Base-by-base conservation (phyloP, 2,329 filamentous ascomycete genomes). In the Pseudopithomyces maydicus region DNA sequence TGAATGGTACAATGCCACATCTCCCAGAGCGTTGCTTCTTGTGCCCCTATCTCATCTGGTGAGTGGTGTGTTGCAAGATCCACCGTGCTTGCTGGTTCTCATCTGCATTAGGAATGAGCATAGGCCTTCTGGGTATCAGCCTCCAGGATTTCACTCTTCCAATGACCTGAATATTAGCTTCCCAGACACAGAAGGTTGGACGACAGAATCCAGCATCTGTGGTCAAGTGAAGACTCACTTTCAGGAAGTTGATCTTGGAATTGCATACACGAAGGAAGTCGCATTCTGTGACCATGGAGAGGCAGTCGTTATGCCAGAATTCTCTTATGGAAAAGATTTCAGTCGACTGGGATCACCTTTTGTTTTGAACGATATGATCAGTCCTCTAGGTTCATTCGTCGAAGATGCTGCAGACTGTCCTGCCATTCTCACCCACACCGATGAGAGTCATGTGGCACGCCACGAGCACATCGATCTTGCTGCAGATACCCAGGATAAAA, bases 161-260 rank as follows among this genome's bases (percentile, higher is more conserved):
- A 15, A 20, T 19, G 53, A 69, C 35, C 64, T 58, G 8, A 43
- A 54, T 1, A 62, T 81, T 7, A 63, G 62, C 19, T 80, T 79
- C 57, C 75, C 78, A 1, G 56, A 62, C 22, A 69, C 38, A 19
- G 48, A 69, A 19, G 67, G 76, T 5, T 72, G 74, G 10, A 67
- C 65, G 23, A 77, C 65, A 55, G 66, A 73, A 57, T 73, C 67
- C 2, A 69, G 72, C 54, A 63, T 66, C 8, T 71, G 71, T 66
- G 68, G 74, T 46, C 44, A 58, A 29, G 74, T 80, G 57, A 64
- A 74, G 23, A 73, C 76, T 19, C 72, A 72, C 38, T 77, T 69
- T 57, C 79, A 81, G 65, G 69, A 66, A 76, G 55, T 57, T 15
- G 22, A 35, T 7, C 48, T 61, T 12, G 41, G 47, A 41, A 70